Base-by-base conservation (phyloP, 352 stramenopile species). In the Phytophthora multivora region DNA sequence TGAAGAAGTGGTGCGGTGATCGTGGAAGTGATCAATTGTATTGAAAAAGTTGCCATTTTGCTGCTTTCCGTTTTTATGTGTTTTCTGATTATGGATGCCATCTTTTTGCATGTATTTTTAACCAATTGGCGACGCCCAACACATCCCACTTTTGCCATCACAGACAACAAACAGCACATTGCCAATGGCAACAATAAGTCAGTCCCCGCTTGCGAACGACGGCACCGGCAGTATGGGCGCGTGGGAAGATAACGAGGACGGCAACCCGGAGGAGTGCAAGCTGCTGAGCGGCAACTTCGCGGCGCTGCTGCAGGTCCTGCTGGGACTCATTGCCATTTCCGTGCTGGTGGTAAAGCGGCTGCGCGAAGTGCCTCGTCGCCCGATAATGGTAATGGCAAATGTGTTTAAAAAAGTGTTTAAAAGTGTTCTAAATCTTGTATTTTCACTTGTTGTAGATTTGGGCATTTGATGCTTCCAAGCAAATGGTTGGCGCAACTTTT, bases 381-480 rank as follows among this genome's bases (percentile, higher is more conserved):
- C 86, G 49, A 73, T 96, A n/a, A 71, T 71, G 40, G 83, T 93
- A 46, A 25, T 57, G 36, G 28, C 28, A 46, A 59, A 23, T n/a
- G 21, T 23, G 21, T 23, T 23, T 23, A 18, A 56, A 51, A 18
- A 56, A 51, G 19, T 60, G 40, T 42, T 33, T n/a, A 52, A 46
- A 47, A 12, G 64, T 36, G 51, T 3, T 21, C 18, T 48, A 30
- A 43, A 31, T 12, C 18, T 62, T 60, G 2, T 48, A 15, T 39
- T 18, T 45, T 46, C 53, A 19, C 15, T 35, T 35, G 47, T 21
- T 21, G 8, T 48, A 89, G 79, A 66, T 96, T 6, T 96, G 88
- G 88, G 71, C 77, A 5, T 93, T 95, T 64, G 88, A 96, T 51
- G 85, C 86, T 18, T 86, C 85, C 40, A 96, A 96, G 76, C 88